These are phyloP conservation scores for Carex arenaria DNA, from an alignment of 202 grass and related monocot species.

Conservation along the genomic window DNA sequence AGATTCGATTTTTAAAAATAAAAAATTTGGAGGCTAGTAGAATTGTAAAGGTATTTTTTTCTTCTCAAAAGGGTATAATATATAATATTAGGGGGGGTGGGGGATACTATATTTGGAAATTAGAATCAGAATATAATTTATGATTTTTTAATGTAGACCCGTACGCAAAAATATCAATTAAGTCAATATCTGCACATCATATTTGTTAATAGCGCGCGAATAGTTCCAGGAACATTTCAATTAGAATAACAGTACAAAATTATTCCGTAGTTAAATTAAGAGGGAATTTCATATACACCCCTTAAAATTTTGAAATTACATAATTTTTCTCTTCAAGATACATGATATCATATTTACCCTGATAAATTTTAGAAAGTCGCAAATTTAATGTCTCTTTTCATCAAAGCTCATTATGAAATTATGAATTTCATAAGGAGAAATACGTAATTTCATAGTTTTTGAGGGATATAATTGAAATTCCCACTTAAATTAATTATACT, in stretches of 20 bases:
- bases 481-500: conserved; percentile 8
- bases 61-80: background rate
- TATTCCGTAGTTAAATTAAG: background rate
- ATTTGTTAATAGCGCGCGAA: background rate
- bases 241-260: background rate
- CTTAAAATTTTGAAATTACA: too few species aligned
- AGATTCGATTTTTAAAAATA: too few species aligned
- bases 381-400: too few species aligned
- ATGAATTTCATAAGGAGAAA: too few species aligned
- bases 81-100: too few species aligned
- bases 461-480: too few species aligned
- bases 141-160: background rate
- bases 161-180: background rate
- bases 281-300: too few species aligned
- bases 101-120: background rate
- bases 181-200: background rate
- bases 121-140: background rate
- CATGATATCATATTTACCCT: too few species aligned
- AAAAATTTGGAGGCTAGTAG: background rate
- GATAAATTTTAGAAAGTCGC: too few species aligned
- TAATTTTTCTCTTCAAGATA: too few species aligned
- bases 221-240: background rate
- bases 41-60: background rate
- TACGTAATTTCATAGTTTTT: too few species aligned
- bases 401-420: too few species aligned